Evolutionary conservation across 441 rosid genomes (phyloP).

Genomic region (Breynia disticha): DNA sequence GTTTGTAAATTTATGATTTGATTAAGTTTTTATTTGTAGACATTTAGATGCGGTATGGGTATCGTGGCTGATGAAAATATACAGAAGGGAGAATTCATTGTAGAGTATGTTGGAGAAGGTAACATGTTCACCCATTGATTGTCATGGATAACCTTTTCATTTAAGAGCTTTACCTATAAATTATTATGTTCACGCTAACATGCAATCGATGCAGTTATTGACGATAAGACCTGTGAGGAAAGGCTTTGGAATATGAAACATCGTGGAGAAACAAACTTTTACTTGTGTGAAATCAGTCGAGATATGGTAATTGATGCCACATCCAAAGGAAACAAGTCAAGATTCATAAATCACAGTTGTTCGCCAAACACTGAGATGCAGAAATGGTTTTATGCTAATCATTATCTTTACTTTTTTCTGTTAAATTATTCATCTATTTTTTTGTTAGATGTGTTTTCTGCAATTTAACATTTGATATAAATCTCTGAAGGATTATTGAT

Average conservation of each 20-base stretch:
- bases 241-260: conserved; percentile 98
- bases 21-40: conserved; percentile 47
- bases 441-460: conserved; percentile 1
- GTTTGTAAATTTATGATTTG: conserved; percentile 22
- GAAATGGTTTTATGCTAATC: conserved; percentile 57
- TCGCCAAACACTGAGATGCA: conserved; percentile 97
- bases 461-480: background rate
- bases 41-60: conserved; percentile 92
- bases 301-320: conserved; percentile 99
- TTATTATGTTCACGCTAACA: background rate
- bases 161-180: background rate
- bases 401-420: conserved; percentile 16
- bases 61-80: conserved; percentile 90
- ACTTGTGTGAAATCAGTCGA: conserved; percentile 90
- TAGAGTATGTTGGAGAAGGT: conserved; percentile 99
- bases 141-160: conserved; percentile 4
- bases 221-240: conserved; percentile 97
- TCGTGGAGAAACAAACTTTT: conserved; percentile 87
- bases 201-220: conserved; percentile 51
- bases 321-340: conserved; percentile 92
- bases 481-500: conserved; percentile 65
- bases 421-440: conserved; percentile 6
- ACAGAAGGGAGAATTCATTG: conserved; percentile 73
- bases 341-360: conserved; percentile 97
- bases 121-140: conserved; percentile 16